Evolutionary conservation across 1,139 yeast genomes (phyloP).

Genomic region (Suhomyces yuchorum): DNA sequence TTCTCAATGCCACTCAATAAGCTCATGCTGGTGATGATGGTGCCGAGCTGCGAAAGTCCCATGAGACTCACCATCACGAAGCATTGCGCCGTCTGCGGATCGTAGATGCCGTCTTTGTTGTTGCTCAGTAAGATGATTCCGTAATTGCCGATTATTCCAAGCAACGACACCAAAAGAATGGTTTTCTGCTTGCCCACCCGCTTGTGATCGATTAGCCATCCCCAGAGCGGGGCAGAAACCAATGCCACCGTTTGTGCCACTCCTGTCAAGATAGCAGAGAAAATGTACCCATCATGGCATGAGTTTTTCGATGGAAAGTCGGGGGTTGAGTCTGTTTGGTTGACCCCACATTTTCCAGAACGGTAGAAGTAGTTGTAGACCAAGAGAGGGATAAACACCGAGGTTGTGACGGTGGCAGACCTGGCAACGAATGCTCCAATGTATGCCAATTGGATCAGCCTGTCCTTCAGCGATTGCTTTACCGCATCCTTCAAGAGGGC

Average conservation of each 20-base stretch:
- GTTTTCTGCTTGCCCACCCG: slow-evolving; percentile 40
- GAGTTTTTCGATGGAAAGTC: slow-evolving; percentile 34
- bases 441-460: slow-evolving; percentile 53
- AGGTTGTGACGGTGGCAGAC: slow-evolving; percentile 59
- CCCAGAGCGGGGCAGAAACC: slow-evolving; percentile 65
- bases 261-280: slow-evolving; percentile 70
- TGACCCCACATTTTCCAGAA: slow-evolving; percentile 48
- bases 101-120: slow-evolving; percentile 22
- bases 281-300: slow-evolving; percentile 65
- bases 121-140: slow-evolving; percentile 30
- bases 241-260: slow-evolving; percentile 61
- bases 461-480: slow-evolving; percentile 22
- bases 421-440: slow-evolving; percentile 66
- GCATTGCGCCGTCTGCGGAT: slow-evolving; percentile 38
- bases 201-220: slow-evolving; percentile 50
- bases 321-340: slow-evolving; percentile 15
- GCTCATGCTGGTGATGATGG: slow-evolving; percentile 54
- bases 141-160: slow-evolving; percentile 41
- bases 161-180: slow-evolving; percentile 26
- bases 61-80: slow-evolving; percentile 38
- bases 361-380: slow-evolving; percentile 58
- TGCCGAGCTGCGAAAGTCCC: slow-evolving; percentile 56
- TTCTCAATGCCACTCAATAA: slow-evolving; percentile 34
- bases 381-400: slow-evolving; percentile 65
- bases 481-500: slow-evolving; percentile 8